Evolutionary conservation across 768 basidiomycete species (phyloP).

Genomic region (Phlebiopsis flavidoalba): DNA sequence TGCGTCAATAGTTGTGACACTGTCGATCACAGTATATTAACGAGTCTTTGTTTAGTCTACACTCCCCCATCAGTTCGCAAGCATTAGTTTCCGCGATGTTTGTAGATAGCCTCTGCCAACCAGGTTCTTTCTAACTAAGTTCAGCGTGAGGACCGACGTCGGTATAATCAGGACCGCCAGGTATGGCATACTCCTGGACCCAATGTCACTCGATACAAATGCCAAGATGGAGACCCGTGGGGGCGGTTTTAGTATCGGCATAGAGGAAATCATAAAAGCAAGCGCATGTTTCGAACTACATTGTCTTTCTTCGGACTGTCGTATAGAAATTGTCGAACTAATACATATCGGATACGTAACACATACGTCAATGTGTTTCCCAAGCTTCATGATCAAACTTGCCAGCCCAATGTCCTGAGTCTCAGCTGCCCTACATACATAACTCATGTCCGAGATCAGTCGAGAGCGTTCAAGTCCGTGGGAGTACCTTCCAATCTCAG

Average conservation of each 20-base stretch:
- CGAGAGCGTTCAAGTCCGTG: not conserved
- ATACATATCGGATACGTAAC: not conserved
- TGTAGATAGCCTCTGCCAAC: not conserved
- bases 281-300: not conserved
- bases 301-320: not conserved
- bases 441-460: not conserved
- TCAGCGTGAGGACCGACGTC: not conserved
- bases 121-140: not conserved
- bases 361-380: not conserved
- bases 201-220: too few relatives aligned
- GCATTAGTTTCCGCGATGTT: slow-evolving; percentile 22
- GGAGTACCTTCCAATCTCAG: not conserved
- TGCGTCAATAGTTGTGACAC: slow-evolving; percentile 34
- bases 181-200: not conserved
- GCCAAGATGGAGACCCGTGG: too few relatives aligned
- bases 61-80: slow-evolving; percentile 43
- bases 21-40: not conserved
- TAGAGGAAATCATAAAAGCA: too few relatives aligned
- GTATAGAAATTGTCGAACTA: slow-evolving; percentile 1
- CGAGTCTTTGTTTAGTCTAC: slow-evolving; percentile 40
- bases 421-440: too few relatives aligned
- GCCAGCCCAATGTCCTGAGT: not conserved
- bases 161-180: not conserved
- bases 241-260: too few relatives aligned
- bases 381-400: not conserved